These are phyloP conservation scores for Chlamydomonas incerta DNA, from an alignment of 139 green algal species.

Conservation along the genomic window DNA sequence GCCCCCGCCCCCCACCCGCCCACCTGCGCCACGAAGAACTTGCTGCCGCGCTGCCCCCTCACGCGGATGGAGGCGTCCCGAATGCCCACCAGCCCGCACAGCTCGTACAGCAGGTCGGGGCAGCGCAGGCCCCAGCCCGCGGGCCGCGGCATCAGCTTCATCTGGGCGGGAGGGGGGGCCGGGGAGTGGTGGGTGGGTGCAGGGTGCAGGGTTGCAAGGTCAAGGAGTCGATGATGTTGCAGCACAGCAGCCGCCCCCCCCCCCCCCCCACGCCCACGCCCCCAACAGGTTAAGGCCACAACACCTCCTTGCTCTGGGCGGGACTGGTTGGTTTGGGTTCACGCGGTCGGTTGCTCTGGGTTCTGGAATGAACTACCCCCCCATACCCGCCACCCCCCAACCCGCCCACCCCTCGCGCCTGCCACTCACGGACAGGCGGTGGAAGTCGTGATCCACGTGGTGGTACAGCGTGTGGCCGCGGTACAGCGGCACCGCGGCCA, in stretches of 20 bases:
- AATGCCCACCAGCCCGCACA: slow-evolving; percentile 64
- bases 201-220: no score
- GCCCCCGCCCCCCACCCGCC: background rate
- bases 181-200: background rate
- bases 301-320: no score
- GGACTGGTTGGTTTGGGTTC: no score
- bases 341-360: no score
- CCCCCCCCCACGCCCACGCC: no score
- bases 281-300: no score
- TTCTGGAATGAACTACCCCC: no score
- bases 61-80: slow-evolving; percentile 61
- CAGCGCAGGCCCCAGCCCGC: slow-evolving; percentile 57
- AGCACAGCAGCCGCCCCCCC: no score
- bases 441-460: slow-evolving; percentile 55
- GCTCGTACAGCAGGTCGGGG: slow-evolving; percentile 53
- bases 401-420: slow-evolving; percentile 44
- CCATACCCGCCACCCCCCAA: background rate
- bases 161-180: slow-evolving; percentile 12
- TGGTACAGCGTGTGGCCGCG: slow-evolving; percentile 69
- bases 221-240: no score
- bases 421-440: no score
- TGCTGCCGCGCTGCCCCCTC: slow-evolving; percentile 25
- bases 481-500: slow-evolving; percentile 63
- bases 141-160: slow-evolving; percentile 55
- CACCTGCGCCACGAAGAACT: slow-evolving; percentile 50